A percentile compares a stretch with the other conserved stretches of the same genome.
Conservation (phyloP, 257 asterid species). For the Jaltomata sinuosa region DNA sequence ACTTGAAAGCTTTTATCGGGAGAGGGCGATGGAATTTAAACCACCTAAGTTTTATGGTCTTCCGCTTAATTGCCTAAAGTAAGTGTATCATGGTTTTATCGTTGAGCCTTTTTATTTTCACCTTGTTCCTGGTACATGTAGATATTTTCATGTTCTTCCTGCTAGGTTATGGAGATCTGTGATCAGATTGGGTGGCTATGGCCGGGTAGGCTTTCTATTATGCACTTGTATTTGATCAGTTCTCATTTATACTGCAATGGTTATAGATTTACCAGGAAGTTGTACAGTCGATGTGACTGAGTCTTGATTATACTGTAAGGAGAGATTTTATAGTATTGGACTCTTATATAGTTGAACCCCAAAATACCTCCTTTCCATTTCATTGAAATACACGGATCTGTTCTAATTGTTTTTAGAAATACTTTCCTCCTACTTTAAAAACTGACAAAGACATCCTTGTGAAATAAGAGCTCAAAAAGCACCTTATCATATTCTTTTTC, state of each 20-base stretch:
- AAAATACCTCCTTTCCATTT: too few relatives aligned
- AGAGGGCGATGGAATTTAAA: slow-evolving; percentile 63
- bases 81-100: slow-evolving; percentile 6
- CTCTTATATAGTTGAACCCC: too few relatives aligned
- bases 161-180: slow-evolving; percentile 87
- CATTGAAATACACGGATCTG: too few relatives aligned
- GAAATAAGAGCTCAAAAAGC: too few relatives aligned
- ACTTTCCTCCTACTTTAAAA: too few relatives aligned
- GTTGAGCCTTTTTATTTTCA: not conserved
- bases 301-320: not conserved
- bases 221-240: not conserved
- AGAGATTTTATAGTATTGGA: too few relatives aligned
- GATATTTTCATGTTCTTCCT: not conserved
- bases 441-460: too few relatives aligned
- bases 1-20: slow-evolving; percentile 56
- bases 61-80: slow-evolving; percentile 77
- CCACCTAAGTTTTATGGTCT: slow-evolving; percentile 83
- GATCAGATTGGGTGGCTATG: slow-evolving; percentile 83
- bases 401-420: too few relatives aligned
- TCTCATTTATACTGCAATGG: not conserved
- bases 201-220: slow-evolving; percentile 45
- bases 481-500: too few relatives aligned
- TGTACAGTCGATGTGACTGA: not conserved
- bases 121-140: not conserved
- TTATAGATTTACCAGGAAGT: not conserved